Percentiles rank a stretch among this genome's conserved stretches.
Evolutionary conservation across 805 yeast genomes (phyloP).

Genomic region (Candida schatavii): DNA sequence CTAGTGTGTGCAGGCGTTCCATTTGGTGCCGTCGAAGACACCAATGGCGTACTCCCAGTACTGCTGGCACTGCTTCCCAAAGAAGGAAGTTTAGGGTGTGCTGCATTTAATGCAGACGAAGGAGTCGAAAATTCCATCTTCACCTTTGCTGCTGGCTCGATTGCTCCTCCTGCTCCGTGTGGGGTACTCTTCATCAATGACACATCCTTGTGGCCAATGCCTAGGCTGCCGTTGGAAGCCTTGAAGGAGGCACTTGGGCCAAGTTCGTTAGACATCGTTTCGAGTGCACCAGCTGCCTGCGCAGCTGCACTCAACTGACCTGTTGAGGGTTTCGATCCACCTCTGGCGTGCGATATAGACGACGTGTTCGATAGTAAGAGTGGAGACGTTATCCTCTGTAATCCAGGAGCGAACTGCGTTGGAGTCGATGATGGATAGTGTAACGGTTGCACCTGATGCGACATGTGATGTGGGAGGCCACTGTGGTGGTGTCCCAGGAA

Average conservation of each 20-base stretch:
- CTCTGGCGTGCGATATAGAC: conserved; percentile 39
- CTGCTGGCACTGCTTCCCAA: conserved; percentile 16
- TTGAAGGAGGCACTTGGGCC: conserved; percentile 45
- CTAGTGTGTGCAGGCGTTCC: too few species aligned
- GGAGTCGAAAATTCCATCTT: conserved; percentile 31
- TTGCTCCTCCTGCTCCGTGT: conserved; percentile 22
- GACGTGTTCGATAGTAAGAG: conserved; percentile 53
- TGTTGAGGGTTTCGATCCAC: conserved; percentile 4
- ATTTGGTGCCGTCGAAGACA: conserved; percentile 7
- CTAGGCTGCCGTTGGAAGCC: conserved; percentile 9
- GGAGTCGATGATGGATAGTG: conserved; percentile 71
- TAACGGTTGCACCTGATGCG: conserved; percentile 47
- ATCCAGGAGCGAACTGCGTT: conserved; percentile 64
- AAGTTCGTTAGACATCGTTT: conserved; percentile 41
- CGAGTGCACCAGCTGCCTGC: conserved; percentile 45
- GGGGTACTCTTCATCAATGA: conserved; percentile 28
- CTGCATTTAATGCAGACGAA: conserved; percentile 30
- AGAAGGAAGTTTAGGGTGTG: conserved; percentile 34
- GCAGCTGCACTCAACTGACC: conserved; percentile 18
- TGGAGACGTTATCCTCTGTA: conserved; percentile 64
- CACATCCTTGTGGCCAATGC: conserved; percentile 12
- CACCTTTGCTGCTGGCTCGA: conserved; percentile 11
- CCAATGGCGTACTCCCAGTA: conserved; percentile 20
- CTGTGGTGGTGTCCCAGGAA: conserved; percentile 13
- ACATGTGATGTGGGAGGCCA: conserved; percentile 17